Evolutionary conservation across 208 protist species (phyloP), one percentile per base, ranked within the genome.

Genomic region (Leishmania mexicana): DNA sequence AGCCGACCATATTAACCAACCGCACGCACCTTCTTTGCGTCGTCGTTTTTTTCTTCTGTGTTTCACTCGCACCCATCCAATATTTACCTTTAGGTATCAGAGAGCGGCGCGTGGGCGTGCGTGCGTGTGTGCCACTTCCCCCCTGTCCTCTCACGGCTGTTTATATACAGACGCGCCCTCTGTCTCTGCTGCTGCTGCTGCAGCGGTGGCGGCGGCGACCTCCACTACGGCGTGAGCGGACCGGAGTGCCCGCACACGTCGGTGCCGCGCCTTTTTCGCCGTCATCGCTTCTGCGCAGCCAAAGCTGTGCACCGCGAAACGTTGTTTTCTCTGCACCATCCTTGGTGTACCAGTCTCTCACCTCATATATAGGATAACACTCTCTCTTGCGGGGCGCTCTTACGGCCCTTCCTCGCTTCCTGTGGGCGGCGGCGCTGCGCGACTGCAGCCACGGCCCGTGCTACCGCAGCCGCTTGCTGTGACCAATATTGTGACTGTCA

Each of bases 341-440:
- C 21, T 5, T 72, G 11, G 67, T 49, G 5, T 21, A 21, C n/a
- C 40, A 49, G 21, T 21, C 2, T 64, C 58, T 64, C 58, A 19
- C 8, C 51, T 54, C 51, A 54, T 19, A 11, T 19, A 6, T 24
- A 13, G 17, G 31, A 17, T 15, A 5, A 68, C 68, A 35, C 45
- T 49, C 21, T 17, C 28, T 31, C 28, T 49, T 74, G 40, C 8
- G 49, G 31, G 40, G 5, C 28, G 40, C 74, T 70, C 57, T 68
- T 86, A 28, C 38, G 60, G 40, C 21, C 70, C 47, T 83, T 40
- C 49, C 67, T 58, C 47, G 15, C 21, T 3, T 54, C 35, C n/a
- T 53, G 19, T 53, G 1, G 28, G 42, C 45, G 11, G 45, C 7
- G 6, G 6, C 40, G 28, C 45, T 74, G 68, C 31, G 21, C 68